These are phyloP conservation scores for Hypoxylon sp. DNA, from an alignment of 2,329 filamentous ascomycete species.

Conservation along the genomic window DNA sequence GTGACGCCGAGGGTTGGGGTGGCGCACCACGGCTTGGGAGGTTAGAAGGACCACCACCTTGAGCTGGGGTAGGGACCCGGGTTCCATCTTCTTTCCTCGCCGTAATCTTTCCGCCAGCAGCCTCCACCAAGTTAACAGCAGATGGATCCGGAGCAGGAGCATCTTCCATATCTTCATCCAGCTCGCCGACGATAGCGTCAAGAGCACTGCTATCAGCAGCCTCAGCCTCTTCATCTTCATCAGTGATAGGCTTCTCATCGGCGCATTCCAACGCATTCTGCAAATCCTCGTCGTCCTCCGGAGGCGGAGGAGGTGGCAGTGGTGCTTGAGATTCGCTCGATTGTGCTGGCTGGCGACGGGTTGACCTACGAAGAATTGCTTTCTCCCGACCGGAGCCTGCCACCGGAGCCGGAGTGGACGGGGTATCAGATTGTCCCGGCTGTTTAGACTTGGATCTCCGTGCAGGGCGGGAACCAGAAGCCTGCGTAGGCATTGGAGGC, in stretches of 20 bases:
- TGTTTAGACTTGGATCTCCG: constrained; percentile 66
- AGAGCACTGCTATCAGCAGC: constrained; percentile 77
- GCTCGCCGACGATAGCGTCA: constrained; percentile 89
- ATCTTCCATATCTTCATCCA: constrained; percentile 87
- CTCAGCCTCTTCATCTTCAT: constrained; percentile 74
- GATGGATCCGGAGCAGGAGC: constrained; percentile 81
- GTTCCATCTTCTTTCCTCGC: constrained; percentile 94
- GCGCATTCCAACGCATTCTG: constrained; percentile 89
- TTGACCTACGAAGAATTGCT: constrained; percentile 71
- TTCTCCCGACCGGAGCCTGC: constrained; percentile 72
- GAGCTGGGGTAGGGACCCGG: constrained; percentile 84
- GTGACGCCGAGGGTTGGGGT: constrained; percentile 59
- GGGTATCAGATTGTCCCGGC: constrained; percentile 58
- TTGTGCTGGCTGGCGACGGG: constrained; percentile 70
- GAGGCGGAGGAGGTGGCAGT: constrained; percentile 68
- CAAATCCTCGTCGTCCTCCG: constrained; percentile 72
- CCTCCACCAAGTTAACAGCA: constrained; percentile 92
- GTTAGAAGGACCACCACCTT: constrained; percentile 61
- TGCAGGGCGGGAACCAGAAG: constrained; percentile 62
- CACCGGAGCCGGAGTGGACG: constrained; percentile 62
- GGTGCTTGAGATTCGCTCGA: constrained; percentile 65
- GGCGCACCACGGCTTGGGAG: constrained; percentile 57
- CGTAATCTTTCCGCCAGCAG: constrained; percentile 87
- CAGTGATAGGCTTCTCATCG: constrained; percentile 87
- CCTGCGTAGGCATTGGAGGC: constrained; percentile 57